phyloP scores from a whole-genome alignment of 371 early-diverging fungal species.

The Rozella allomycis region DNA sequence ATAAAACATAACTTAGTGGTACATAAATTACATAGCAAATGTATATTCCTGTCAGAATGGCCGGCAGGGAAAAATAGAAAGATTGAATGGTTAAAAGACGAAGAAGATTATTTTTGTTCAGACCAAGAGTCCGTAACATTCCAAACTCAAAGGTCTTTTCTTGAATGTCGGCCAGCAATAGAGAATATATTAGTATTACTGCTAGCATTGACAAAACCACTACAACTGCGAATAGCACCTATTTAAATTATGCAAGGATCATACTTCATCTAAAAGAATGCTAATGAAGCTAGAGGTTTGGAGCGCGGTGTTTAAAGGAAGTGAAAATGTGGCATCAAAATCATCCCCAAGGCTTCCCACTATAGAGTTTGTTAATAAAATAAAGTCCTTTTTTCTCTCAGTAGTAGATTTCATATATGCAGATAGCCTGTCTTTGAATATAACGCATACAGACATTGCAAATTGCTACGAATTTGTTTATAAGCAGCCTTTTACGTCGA shows the following conservation, averaged over 20 bases:
- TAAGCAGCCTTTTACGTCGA: not conserved
- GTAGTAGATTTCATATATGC: slow-evolving; percentile 1
- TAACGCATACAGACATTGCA: slow-evolving; percentile 2
- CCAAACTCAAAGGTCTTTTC: slow-evolving; percentile 12
- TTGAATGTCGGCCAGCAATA: slow-evolving; percentile 8
- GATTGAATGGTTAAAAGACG: slow-evolving; percentile 4
- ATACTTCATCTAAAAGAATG: slow-evolving; percentile 4
- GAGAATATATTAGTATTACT: slow-evolving; percentile 7
- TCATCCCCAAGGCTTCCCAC: slow-evolving; percentile 3
- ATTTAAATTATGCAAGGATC: no score
- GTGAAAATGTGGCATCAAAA: slow-evolving; percentile 1
- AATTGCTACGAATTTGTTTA: not conserved
- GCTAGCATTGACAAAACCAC: slow-evolving; percentile 4
- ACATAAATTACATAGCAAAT: slow-evolving; percentile 4
- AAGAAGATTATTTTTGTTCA: slow-evolving; percentile 4
- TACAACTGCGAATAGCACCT: slow-evolving; percentile 6
- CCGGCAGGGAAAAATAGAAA: slow-evolving; percentile 7
- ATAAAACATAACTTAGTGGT: slow-evolving; percentile 4
- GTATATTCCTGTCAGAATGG: slow-evolving; percentile 5
- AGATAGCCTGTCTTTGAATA: slow-evolving; percentile 1
- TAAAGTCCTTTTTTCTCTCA: slow-evolving; percentile 3
- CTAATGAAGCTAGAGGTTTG: slow-evolving; percentile 4
- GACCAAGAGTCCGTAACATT: slow-evolving; percentile 8
- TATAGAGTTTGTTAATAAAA: slow-evolving; percentile 5
- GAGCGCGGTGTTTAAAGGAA: slow-evolving; percentile 3